Conservation (phyloP, 306 rosid genomes). For the Gynostemma pentaphyllum region DNA sequence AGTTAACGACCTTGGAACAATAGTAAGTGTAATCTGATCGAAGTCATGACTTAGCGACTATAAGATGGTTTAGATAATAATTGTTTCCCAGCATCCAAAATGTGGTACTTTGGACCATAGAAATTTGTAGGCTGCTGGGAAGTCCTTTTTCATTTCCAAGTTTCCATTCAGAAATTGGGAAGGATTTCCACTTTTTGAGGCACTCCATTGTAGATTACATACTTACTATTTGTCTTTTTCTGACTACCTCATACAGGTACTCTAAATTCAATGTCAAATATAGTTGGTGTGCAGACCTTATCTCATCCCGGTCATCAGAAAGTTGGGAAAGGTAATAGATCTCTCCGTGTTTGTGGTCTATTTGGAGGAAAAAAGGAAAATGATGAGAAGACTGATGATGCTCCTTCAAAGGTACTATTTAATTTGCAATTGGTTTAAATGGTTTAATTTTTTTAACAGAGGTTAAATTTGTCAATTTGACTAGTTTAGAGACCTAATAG, state of each 20-base stretch:
- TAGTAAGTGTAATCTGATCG: too few relatives aligned
- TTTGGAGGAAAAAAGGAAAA: slow-evolving; percentile 70
- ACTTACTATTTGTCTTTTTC: slow-evolving; percentile 2
- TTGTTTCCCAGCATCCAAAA: not conserved
- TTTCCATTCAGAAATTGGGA: not conserved
- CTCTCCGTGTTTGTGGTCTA: slow-evolving; percentile 36
- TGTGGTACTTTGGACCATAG: not conserved
- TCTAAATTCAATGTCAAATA: slow-evolving; percentile 26
- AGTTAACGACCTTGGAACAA: too few relatives aligned
- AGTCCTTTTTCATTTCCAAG: not conserved
- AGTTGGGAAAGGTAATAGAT: slow-evolving; percentile 21
- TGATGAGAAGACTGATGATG: slow-evolving; percentile 45
- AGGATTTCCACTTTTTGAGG: not conserved
- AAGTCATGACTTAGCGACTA: not conserved
- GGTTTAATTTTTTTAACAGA: slow-evolving; percentile 3
- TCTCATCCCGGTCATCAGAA: slow-evolving; percentile 18
- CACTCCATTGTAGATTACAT: not conserved
- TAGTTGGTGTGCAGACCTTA: slow-evolving; percentile 27
- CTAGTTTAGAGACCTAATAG: not conserved
- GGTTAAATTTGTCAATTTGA: not conserved
- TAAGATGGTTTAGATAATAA: not conserved
- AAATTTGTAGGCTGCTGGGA: not conserved
- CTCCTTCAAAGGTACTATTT: slow-evolving; percentile 44
- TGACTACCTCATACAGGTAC: slow-evolving; percentile 25
- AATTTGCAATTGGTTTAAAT: slow-evolving; percentile 6